Evolutionary conservation across 352 stramenopile species (phyloP).

Genomic region (Globisporangium rhizosaccharum): DNA sequence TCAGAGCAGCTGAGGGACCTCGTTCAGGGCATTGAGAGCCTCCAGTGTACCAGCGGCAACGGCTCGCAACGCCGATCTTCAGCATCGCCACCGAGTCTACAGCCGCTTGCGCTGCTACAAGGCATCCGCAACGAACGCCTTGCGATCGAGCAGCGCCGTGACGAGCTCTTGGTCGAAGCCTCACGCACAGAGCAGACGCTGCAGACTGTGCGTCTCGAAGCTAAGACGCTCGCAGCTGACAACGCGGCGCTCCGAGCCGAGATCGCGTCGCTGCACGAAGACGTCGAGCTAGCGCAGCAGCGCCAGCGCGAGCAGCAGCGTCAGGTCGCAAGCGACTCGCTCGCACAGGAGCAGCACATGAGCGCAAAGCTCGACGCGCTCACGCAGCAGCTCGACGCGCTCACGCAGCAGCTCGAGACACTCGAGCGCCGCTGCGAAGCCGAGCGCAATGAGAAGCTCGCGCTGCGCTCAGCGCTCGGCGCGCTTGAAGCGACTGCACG

Average conservation of each 20-base stretch:
- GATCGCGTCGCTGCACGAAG: conserved; percentile 25
- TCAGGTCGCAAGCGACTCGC: not conserved
- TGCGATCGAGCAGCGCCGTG: conserved; percentile 21
- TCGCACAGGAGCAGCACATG: conserved; percentile 7
- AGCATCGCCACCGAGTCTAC: not conserved
- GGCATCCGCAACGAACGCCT: conserved; percentile 19
- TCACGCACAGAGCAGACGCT: conserved; percentile 37
- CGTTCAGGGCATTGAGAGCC: conserved; percentile 2
- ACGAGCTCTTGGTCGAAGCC: conserved; percentile 39
- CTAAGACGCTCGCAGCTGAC: conserved; percentile 24
- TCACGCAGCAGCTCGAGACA: conserved; percentile 18
- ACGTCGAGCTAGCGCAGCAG: conserved; percentile 19
- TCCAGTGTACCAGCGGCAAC: not conserved
- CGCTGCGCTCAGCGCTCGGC: conserved; percentile 26
- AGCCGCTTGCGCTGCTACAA: conserved; percentile 18
- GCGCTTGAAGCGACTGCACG: conserved; percentile 24
- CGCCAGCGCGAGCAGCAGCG: conserved; percentile 9
- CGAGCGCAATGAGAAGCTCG: conserved; percentile 23
- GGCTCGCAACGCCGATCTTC: not conserved
- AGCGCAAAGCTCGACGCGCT: conserved; percentile 16
- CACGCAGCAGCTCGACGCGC: conserved; percentile 18
- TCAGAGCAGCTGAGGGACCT: conserved; percentile 4
- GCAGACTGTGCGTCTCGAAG: conserved; percentile 30
- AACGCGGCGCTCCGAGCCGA: conserved; percentile 22
- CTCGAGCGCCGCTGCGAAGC: conserved; percentile 18